Conservation (phyloP, 208 protist species). For the Acanthamoeba divionensis region DNA sequence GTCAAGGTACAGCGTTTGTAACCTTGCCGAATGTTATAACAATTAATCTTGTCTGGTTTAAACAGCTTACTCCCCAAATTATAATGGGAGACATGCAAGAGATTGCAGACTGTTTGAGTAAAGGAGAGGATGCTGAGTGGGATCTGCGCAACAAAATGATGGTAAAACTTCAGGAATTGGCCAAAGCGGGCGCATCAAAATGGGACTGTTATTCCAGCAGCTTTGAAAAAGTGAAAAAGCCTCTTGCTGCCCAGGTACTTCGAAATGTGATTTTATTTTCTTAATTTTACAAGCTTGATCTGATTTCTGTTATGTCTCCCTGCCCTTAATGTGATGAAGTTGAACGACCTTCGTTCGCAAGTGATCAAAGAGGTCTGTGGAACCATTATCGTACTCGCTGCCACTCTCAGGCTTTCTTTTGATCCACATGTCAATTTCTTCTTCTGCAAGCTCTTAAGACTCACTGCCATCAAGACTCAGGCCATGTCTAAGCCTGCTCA, state of each 20-base stretch:
- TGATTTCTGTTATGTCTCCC: too few species aligned
- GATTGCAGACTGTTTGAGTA: not conserved
- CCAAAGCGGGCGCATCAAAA: not conserved
- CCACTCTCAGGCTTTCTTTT: not conserved
- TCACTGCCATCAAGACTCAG: not conserved
- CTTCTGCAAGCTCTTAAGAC: not conserved
- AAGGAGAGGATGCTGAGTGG: not conserved
- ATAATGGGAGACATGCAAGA: not conserved
- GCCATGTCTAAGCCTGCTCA: not conserved
- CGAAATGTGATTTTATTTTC: not conserved
- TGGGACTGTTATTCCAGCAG: not conserved
- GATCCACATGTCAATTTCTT: not conserved
- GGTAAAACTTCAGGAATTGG: not conserved
- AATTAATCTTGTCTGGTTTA: too few species aligned
- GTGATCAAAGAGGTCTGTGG: not conserved
- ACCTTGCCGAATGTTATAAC: too few species aligned
- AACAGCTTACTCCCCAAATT: too few species aligned
- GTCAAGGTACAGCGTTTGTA: too few species aligned
- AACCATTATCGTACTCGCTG: not conserved
- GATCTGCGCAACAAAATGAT: not conserved
- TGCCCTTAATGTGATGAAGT: not conserved
- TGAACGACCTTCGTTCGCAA: not conserved
- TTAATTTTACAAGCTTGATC: too few species aligned
- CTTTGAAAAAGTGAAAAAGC: not conserved
- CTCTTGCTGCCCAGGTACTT: not conserved